Conservation (phyloP, 192 early-diverging fungal species). For the Paraglomus brasilianum region DNA sequence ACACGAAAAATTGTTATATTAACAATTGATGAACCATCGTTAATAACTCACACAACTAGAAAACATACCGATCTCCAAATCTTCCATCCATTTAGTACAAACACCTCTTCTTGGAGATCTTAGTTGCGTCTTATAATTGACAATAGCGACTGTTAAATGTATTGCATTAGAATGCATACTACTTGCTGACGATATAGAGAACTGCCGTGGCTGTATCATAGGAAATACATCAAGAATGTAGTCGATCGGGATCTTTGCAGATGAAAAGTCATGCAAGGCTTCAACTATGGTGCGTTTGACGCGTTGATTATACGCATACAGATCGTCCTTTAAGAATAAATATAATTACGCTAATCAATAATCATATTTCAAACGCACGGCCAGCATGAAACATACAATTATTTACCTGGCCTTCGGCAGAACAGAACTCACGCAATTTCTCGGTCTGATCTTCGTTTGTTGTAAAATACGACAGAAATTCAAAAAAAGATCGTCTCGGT, state of each 20-base stretch:
- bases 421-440: constrained; percentile 77
- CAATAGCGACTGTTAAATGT: constrained; percentile 65
- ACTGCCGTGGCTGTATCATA: constrained; percentile 71
- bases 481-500: constrained; percentile 89
- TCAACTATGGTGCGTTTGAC: constrained; percentile 80
- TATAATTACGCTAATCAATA: background rate
- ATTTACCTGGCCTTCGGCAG: constrained; percentile 68
- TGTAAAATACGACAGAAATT: constrained; percentile 81
- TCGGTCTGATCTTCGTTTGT: constrained; percentile 65
- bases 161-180: constrained; percentile 32
- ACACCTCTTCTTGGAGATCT: constrained; percentile 72
- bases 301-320: constrained; percentile 83
- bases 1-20: background rate
- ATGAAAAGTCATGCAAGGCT: constrained; percentile 80
- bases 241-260: constrained; percentile 66
- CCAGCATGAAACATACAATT: background rate
- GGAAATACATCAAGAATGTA: constrained; percentile 89
- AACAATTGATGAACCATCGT: background rate
- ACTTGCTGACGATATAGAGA: constrained; percentile 79
- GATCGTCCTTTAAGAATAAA: constrained; percentile 65
- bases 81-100: constrained; percentile 75
- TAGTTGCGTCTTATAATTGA: constrained; percentile 82
- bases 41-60: constrained; percentile 7
- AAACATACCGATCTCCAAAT: constrained; percentile 44
- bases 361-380: background rate